A percentile compares a stretch with the other conserved stretches of the same genome.
Conservation (phyloP, 768 basidiomycete species). For the Collybia mongolica region DNA sequence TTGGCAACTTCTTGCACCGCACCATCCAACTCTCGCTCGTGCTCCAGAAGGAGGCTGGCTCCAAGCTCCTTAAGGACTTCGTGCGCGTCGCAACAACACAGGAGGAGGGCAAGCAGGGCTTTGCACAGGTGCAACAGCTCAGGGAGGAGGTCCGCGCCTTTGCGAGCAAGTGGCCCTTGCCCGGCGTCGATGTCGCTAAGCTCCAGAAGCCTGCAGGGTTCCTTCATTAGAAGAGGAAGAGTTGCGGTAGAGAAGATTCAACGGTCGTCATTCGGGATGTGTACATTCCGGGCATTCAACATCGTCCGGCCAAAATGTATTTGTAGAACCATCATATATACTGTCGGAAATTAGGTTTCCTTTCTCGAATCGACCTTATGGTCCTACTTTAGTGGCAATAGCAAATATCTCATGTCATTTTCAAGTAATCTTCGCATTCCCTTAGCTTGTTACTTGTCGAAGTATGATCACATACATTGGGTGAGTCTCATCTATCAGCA, state of each 20-base stretch:
- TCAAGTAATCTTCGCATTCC: too few relatives aligned
- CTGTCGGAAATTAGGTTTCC: neutral
- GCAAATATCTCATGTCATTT: too few relatives aligned
- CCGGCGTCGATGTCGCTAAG: constrained; percentile 65
- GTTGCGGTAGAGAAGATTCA: constrained; percentile 37
- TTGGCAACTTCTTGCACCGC: constrained; percentile 91
- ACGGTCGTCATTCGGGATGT: constrained; percentile 21
- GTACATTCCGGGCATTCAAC: constrained; percentile 8
- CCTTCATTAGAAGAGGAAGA: constrained; percentile 50
- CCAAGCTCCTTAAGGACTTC: constrained; percentile 96
- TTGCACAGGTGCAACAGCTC: constrained; percentile 68
- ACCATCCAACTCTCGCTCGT: constrained; percentile 87
- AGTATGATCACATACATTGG: too few relatives aligned
- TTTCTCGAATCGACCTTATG: too few relatives aligned
- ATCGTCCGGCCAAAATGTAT: constrained; percentile 7
- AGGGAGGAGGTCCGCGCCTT: constrained; percentile 79
- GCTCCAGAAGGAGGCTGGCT: constrained; percentile 93
- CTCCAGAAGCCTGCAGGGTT: constrained; percentile 63
- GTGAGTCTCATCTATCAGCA: too few relatives aligned
- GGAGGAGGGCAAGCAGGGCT: constrained; percentile 70
- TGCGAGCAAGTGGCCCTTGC: constrained; percentile 88
- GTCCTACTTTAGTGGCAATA: constrained; percentile 32
- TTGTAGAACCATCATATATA: neutral
- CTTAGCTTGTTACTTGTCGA: too few relatives aligned
- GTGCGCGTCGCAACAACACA: constrained; percentile 72